A percentile compares a stretch with the other conserved stretches of the same genome.
Conservation (phyloP, 1,139 yeast genomes). For the Sugiyamaella grinbergsii region DNA sequence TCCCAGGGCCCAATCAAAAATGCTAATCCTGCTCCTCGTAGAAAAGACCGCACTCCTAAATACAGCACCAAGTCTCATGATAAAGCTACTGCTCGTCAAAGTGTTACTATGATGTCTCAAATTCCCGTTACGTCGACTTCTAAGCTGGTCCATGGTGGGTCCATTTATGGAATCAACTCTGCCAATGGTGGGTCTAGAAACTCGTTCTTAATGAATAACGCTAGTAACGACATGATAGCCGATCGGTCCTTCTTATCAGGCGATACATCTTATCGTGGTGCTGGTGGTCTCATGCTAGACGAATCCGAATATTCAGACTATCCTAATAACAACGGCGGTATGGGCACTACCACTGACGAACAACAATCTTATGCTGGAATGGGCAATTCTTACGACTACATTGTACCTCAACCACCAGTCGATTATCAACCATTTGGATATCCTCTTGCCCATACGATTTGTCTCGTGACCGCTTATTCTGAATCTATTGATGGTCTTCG, state of each 20-base stretch:
- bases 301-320: slow-evolving; percentile 26
- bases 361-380: slow-evolving; percentile 45
- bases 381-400: slow-evolving; percentile 47
- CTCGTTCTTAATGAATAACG: slow-evolving; percentile 33
- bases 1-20: slow-evolving; percentile 57
- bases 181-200: slow-evolving; percentile 32
- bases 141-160: slow-evolving; percentile 40
- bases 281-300: slow-evolving; percentile 26
- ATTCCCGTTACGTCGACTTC: slow-evolving; percentile 41
- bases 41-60: slow-evolving; percentile 34
- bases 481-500: slow-evolving; percentile 87
- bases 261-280: slow-evolving; percentile 38
- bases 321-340: background rate
- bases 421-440: slow-evolving; percentile 84
- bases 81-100: slow-evolving; percentile 29
- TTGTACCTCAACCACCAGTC: slow-evolving; percentile 89
- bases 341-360: slow-evolving; percentile 15
- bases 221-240: slow-evolving; percentile 12
- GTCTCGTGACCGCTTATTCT: slow-evolving; percentile 90
- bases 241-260: slow-evolving; percentile 32
- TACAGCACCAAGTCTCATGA: slow-evolving; percentile 30
- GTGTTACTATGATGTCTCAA: slow-evolving; percentile 44
- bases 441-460: slow-evolving; percentile 83
- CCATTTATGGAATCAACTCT: slow-evolving; percentile 35
- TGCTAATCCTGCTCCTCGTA: slow-evolving; percentile 30